Evolutionary conservation across 2,329 filamentous ascomycete species (phyloP).

Genomic region (Diaporthe velutina): DNA sequence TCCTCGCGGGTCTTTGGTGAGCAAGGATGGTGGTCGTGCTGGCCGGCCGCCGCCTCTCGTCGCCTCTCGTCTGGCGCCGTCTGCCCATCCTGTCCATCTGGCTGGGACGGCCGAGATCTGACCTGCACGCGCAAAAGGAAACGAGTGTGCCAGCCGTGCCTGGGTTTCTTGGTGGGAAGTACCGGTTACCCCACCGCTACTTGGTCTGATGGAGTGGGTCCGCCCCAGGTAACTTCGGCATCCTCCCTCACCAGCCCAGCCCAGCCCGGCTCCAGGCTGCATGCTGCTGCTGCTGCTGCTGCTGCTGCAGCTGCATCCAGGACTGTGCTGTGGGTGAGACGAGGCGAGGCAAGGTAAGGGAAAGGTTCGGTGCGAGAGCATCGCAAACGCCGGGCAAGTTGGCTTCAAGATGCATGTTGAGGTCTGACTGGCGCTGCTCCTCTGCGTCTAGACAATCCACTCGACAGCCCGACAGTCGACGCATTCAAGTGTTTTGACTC

Average conservation of each 20-base stretch:
- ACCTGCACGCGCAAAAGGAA: slow-evolving; percentile 29
- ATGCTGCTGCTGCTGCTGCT: slow-evolving; percentile 6
- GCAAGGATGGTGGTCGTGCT: not conserved
- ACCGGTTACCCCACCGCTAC: slow-evolving; percentile 20
- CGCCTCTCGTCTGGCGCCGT: slow-evolving; percentile 19
- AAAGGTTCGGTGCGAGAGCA: not conserved
- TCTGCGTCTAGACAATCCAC: slow-evolving; percentile 16
- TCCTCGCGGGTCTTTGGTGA: slow-evolving; percentile 3
- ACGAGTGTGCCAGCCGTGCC: slow-evolving; percentile 21
- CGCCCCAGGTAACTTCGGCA: slow-evolving; percentile 39
- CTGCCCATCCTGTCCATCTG: slow-evolving; percentile 27
- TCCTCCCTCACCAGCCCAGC: slow-evolving; percentile 35
- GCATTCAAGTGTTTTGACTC: slow-evolving; percentile 18
- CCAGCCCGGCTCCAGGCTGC: slow-evolving; percentile 35
- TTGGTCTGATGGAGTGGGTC: not conserved
- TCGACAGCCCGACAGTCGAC: slow-evolving; percentile 15
- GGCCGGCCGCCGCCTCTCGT: not conserved
- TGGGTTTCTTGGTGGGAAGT: not conserved
- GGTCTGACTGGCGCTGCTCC: not conserved
- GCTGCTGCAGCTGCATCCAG: not conserved
- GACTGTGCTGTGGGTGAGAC: not conserved
- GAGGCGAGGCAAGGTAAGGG: not conserved
- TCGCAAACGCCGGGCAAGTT: not conserved
- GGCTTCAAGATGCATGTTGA: not conserved
- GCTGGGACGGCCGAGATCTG: slow-evolving; percentile 38